These are phyloP conservation scores for Malassezia dermatis DNA, from an alignment of 1,284 basidiomycete genomes.

Conservation along the genomic window DNA sequence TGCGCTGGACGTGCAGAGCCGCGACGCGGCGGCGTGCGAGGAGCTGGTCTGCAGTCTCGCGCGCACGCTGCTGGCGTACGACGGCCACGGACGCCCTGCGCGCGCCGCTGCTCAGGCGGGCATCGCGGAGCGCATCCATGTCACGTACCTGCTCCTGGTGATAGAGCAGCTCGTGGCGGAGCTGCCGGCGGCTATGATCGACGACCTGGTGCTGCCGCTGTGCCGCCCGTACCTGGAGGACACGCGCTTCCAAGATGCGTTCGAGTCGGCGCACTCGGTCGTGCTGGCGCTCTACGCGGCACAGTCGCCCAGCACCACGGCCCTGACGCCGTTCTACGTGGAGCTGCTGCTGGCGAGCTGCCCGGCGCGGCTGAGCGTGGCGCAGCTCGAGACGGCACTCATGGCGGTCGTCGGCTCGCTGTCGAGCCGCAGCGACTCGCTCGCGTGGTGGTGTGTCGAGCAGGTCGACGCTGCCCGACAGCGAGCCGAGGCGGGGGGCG, in stretches of 20 bases:
- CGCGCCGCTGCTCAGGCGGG: conserved; percentile 14
- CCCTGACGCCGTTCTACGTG: conserved; percentile 39
- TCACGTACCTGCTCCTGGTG: conserved; percentile 37
- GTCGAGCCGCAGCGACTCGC: conserved; percentile 33
- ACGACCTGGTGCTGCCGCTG: conserved; percentile 26
- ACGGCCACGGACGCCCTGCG: not conserved
- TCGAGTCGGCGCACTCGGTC: conserved; percentile 44
- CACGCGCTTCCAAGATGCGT: conserved; percentile 32
- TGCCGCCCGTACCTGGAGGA: conserved; percentile 35
- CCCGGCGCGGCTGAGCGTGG: conserved; percentile 21
- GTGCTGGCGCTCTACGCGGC: conserved; percentile 32
- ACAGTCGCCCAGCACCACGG: conserved; percentile 24
- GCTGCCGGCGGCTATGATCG: conserved; percentile 35
- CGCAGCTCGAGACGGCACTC: conserved; percentile 35
- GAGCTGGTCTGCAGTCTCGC: conserved; percentile 8
- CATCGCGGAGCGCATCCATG: conserved; percentile 6
- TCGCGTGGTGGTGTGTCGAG: conserved; percentile 39
- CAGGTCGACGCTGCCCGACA: conserved; percentile 25
- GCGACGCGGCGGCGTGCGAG: conserved; percentile 34
- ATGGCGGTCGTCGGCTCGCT: conserved; percentile 33
- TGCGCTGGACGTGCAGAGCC: conserved; percentile 35
- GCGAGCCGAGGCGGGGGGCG: not conserved
- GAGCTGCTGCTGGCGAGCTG: conserved; percentile 24
- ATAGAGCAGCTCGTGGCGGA: conserved; percentile 35
- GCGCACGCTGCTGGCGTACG: not conserved